Evolutionary conservation across 352 stramenopile species (phyloP).

Genomic region (Peronosclerospora sorghi): DNA sequence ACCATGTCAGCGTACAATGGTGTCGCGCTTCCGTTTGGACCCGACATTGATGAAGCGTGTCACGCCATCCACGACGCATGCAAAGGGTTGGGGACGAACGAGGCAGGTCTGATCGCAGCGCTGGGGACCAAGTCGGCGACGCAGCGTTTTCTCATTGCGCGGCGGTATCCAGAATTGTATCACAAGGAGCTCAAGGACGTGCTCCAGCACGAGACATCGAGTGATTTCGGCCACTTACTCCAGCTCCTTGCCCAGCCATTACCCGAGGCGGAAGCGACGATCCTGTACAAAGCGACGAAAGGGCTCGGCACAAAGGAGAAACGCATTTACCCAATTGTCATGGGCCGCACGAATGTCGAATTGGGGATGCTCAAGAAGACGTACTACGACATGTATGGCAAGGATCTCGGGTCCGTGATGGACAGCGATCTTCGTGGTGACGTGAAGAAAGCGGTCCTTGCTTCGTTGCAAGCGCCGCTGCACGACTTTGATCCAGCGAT

Average conservation of each 20-base stretch:
- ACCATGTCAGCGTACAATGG: constrained; percentile 53
- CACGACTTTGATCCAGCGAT: constrained; percentile 45
- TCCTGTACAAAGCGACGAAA: constrained; percentile 60
- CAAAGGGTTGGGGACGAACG: constrained; percentile 55
- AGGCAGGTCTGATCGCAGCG: constrained; percentile 30
- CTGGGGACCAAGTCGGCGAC: constrained; percentile 49
- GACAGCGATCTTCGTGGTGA: constrained; percentile 65
- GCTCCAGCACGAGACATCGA: constrained; percentile 53
- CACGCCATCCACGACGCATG: constrained; percentile 55
- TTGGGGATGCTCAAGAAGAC: constrained; percentile 70
- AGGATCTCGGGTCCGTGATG: constrained; percentile 54
- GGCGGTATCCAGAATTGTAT: constrained; percentile 59
- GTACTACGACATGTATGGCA: constrained; percentile 60
- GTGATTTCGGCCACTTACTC: constrained; percentile 55
- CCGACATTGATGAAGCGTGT: constrained; percentile 35
- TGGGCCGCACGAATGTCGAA: constrained; percentile 57
- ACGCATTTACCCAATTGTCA: no score
- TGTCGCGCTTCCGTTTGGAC: constrained; percentile 25
- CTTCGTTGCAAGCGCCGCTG: constrained; percentile 40
- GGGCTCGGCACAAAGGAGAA: background rate
- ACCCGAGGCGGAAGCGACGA: constrained; percentile 53
- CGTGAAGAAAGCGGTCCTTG: constrained; percentile 67
- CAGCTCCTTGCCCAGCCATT: constrained; percentile 40
- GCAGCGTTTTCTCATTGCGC: constrained; percentile 49
- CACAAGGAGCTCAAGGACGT: constrained; percentile 39